A percentile compares a stretch with the other conserved stretches of the same genome.
Evolutionary conservation across 148 eudicot species (phyloP).

Genomic region (Polygonum maritimum): DNA sequence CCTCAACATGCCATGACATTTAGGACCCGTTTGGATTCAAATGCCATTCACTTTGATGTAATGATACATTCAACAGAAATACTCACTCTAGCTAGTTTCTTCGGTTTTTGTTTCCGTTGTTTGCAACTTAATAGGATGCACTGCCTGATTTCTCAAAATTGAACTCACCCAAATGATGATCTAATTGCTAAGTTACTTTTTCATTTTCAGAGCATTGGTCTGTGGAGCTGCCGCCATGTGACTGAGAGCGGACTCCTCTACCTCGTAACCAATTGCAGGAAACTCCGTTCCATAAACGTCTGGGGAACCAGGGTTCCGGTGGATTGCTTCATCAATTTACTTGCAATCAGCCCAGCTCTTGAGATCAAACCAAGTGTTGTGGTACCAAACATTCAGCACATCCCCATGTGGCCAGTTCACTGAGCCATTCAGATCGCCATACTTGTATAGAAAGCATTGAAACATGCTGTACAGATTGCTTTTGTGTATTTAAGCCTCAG

Average conservation of each 20-base stretch:
- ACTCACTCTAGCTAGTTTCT: too few species aligned
- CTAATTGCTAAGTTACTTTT: not conserved
- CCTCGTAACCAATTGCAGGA: conserved; percentile 63
- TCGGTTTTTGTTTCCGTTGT: too few species aligned
- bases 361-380: conserved; percentile 53
- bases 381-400: conserved; percentile 23
- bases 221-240: conserved; percentile 93
- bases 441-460: not conserved
- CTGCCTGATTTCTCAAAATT: not conserved
- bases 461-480: conserved; percentile 4
- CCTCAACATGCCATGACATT: not conserved
- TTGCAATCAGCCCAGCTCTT: conserved; percentile 71
- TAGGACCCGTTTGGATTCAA: too few species aligned
- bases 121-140: not conserved
- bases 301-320: conserved; percentile 76
- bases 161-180: not conserved
- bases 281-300: conserved; percentile 60
- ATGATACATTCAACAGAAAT: too few species aligned
- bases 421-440: not conserved
- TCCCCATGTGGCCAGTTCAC: conserved; percentile 27
- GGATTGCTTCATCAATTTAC: conserved; percentile 52
- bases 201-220: conserved; percentile 44
- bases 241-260: conserved; percentile 61
- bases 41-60: too few species aligned
- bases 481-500: not conserved